A percentile compares a stretch with the other conserved stretches of the same genome.
These are phyloP conservation scores for Ophiocordyceps camponoti-floridani DNA, from an alignment of 2,329 filamentous ascomycete species.

Conservation along the genomic window DNA sequence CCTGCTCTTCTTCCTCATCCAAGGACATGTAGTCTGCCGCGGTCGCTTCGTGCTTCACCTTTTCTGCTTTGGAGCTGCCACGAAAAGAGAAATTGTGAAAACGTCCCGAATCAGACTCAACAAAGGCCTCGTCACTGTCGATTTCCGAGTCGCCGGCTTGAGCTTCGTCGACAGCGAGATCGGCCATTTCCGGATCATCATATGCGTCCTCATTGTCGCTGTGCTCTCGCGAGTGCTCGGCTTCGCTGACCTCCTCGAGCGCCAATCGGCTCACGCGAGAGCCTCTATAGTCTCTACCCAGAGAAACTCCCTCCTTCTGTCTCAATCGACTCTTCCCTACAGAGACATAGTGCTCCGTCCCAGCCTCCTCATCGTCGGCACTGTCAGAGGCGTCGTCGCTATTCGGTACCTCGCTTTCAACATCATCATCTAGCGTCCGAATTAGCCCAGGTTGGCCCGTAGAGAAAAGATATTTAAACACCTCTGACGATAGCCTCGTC, in stretches of 20 bases:
- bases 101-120: conserved; percentile 66
- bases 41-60: conserved; percentile 22
- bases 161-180: conserved; percentile 32
- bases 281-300: conserved; percentile 71
- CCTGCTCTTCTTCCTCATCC: conserved; percentile 20
- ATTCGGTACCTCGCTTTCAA: conserved; percentile 46
- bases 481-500: conserved; percentile 45
- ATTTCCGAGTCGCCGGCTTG: conserved; percentile 41
- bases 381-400: conserved; percentile 35
- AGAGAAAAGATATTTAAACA: conserved; percentile 13
- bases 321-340: conserved; percentile 77
- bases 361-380: conserved; percentile 32
- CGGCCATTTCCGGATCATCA: conserved; percentile 36
- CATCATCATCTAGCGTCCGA: conserved; percentile 54
- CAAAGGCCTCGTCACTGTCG: conserved; percentile 53
- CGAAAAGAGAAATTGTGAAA: conserved; percentile 57
- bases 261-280: conserved; percentile 54
- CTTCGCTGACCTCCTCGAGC: conserved; percentile 37
- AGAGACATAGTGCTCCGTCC: conserved; percentile 71
- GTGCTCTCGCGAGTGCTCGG: conserved; percentile 30
- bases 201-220: conserved; percentile 26
- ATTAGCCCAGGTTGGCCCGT: not conserved
- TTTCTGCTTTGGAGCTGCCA: conserved; percentile 28
- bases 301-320: conserved; percentile 45
- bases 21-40: conserved; percentile 41